Percentiles rank a stretch among this genome's conserved stretches.
phyloP scores from a whole-genome alignment of 106 monocot genomes.

The Acorus calamus region DNA sequence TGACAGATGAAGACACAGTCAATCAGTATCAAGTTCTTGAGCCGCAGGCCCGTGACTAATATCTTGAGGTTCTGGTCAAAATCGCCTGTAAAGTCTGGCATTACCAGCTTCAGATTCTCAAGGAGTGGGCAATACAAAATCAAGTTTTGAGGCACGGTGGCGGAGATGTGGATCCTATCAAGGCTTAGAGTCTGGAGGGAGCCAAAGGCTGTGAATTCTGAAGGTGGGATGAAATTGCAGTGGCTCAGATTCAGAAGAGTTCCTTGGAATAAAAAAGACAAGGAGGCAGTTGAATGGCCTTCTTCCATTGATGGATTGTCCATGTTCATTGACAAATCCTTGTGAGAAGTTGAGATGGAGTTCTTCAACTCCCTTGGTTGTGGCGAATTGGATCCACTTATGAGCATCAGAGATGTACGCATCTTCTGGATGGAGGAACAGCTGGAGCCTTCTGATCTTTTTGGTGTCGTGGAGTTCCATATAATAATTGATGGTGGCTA shows the following conservation, averaged over 20 bases:
- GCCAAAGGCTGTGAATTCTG: background rate
- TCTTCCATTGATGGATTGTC: too few relatives aligned
- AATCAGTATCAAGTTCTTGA: background rate
- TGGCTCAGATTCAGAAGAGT: constrained; percentile 1
- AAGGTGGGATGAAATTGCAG: background rate
- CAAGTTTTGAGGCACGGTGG: background rate
- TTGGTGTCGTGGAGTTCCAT: too few relatives aligned
- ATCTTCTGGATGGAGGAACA: too few relatives aligned
- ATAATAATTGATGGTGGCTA: too few relatives aligned
- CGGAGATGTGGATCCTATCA: constrained; percentile 2
- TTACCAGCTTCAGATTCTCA: background rate
- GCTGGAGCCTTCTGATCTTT: too few relatives aligned
- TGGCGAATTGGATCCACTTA: too few relatives aligned
- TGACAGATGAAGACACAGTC: background rate
- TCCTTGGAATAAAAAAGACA: too few relatives aligned
- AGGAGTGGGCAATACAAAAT: background rate
- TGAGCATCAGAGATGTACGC: too few relatives aligned
- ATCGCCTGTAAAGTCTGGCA: background rate
- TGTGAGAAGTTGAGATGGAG: too few relatives aligned
- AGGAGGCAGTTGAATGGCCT: too few relatives aligned
- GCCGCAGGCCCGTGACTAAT: background rate
- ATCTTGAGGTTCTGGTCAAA: background rate
- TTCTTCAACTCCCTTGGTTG: too few relatives aligned
- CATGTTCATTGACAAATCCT: too few relatives aligned
- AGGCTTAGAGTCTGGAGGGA: constrained; percentile 4